A percentile compares a stretch with the other conserved stretches of the same genome.
These are phyloP conservation scores for Talaromyces sp. DNA, from an alignment of 2,329 filamentous ascomycete genomes.

Conservation along the genomic window DNA sequence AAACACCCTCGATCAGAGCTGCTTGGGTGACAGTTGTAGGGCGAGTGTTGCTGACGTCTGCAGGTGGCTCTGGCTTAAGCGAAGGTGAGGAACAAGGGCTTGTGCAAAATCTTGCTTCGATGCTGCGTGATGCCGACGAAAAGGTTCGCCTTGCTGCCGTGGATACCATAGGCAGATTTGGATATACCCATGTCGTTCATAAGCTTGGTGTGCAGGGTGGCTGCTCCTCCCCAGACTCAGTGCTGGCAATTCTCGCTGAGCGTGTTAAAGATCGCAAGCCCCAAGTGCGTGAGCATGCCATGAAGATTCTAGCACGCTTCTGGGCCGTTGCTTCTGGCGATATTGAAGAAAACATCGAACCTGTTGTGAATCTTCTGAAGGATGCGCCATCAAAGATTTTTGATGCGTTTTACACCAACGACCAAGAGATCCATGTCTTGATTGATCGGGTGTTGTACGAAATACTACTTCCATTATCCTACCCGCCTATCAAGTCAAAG, in stretches of 20 bases:
- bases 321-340: constrained; percentile 94
- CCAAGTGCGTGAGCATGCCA: constrained; percentile 80
- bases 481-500: constrained; percentile 69
- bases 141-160: constrained; percentile 89
- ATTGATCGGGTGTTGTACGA: constrained; percentile 86
- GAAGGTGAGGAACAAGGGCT: constrained; percentile 77
- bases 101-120: constrained; percentile 73
- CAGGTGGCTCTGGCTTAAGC: constrained; percentile 84
- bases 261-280: constrained; percentile 84
- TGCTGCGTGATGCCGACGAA: constrained; percentile 86
- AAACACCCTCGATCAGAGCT: constrained; percentile 76
- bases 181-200: constrained; percentile 75
- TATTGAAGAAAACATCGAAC: constrained; percentile 79
- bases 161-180: constrained; percentile 77
- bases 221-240: constrained; percentile 73
- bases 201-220: constrained; percentile 79
- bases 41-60: constrained; percentile 86
- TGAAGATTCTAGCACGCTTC: constrained; percentile 78
- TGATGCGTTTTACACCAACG: constrained; percentile 87
- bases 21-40: constrained; percentile 85
- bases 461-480: constrained; percentile 83
- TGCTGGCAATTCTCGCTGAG: constrained; percentile 81
- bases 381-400: constrained; percentile 84
- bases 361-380: constrained; percentile 72
- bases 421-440: constrained; percentile 79